Conservation (phyloP, 2,329 filamentous ascomycete genomes). For the Penicillium sp. region DNA sequence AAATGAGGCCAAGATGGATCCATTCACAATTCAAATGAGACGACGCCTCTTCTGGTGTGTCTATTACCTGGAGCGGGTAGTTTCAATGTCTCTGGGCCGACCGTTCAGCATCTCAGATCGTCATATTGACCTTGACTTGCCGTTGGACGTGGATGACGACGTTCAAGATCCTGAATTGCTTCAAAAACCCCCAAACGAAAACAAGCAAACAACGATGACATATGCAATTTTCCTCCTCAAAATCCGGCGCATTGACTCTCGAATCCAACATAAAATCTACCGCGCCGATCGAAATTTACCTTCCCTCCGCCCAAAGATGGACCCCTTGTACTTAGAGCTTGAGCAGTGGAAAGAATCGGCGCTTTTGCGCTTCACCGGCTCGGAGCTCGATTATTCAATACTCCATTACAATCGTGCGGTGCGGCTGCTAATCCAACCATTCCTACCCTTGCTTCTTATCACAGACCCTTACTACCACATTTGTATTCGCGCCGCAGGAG, state of each 20-base stretch:
- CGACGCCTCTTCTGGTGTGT: constrained; percentile 50
- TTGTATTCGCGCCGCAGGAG: constrained; percentile 33
- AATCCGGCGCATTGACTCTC: constrained; percentile 46
- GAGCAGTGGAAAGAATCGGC: constrained; percentile 45
- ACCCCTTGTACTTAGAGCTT: constrained; percentile 42
- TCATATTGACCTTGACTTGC: constrained; percentile 48
- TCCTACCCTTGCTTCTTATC: constrained; percentile 44
- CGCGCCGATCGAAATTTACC: constrained; percentile 45
- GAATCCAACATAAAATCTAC: constrained; percentile 50
- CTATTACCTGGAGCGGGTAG: constrained; percentile 47
- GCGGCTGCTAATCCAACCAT: constrained; percentile 48
- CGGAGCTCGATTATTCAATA: constrained; percentile 45
- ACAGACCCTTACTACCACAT: constrained; percentile 46
- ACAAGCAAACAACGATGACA: constrained; percentile 36
- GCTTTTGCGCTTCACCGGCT: constrained; percentile 29
- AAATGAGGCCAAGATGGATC: constrained; percentile 40
- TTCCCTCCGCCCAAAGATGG: constrained; percentile 45
- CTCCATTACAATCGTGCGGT: constrained; percentile 49
- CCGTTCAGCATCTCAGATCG: constrained; percentile 49
- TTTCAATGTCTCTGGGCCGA: constrained; percentile 48
- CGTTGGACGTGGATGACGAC: constrained; percentile 42
- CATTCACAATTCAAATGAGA: constrained; percentile 43
- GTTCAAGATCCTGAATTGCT: constrained; percentile 36
- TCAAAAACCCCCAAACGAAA: constrained; percentile 25
- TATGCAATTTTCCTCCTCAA: constrained; percentile 43